Evolutionary conservation across 176 grass and related monocot genomes (phyloP).

Genomic region (Canna indica): DNA sequence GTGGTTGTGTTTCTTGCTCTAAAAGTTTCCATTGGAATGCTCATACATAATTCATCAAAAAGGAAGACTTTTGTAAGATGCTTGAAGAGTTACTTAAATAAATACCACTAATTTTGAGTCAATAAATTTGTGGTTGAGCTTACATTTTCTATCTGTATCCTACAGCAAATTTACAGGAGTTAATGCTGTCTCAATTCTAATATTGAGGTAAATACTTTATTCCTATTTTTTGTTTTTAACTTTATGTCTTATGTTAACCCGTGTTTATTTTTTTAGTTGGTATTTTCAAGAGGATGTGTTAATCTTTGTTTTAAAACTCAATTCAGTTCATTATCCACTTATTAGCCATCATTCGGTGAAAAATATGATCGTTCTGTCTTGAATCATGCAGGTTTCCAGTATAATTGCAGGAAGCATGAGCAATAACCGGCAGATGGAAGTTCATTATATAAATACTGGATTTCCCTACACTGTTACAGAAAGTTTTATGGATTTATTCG

Average conservation of each 20-base stretch:
- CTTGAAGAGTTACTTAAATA: neutral
- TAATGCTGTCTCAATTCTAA: neutral
- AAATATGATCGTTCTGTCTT: too few relatives aligned
- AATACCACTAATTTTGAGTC: neutral
- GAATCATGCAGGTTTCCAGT: too few relatives aligned
- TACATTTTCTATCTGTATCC: neutral
- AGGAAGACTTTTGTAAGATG: neutral
- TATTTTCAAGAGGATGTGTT: too few relatives aligned
- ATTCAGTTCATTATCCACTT: too few relatives aligned
- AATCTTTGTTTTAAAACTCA: too few relatives aligned
- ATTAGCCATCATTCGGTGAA: too few relatives aligned
- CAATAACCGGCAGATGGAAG: constrained; percentile 59
- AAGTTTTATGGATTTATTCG: constrained; percentile 99
- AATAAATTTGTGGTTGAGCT: neutral
- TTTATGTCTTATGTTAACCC: neutral
- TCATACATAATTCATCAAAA: neutral
- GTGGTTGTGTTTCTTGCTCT: neutral
- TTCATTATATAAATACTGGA: constrained; percentile 95
- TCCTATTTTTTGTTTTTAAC: neutral
- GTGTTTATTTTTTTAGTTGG: neutral
- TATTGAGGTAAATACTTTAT: neutral
- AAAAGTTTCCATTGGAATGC: neutral
- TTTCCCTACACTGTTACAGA: constrained; percentile 77
- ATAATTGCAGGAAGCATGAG: constrained; percentile 36
- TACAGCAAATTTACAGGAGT: neutral